Conservation (phyloP, 139 green algal genomes). For the Chlamydomonas schloesseri region DNA sequence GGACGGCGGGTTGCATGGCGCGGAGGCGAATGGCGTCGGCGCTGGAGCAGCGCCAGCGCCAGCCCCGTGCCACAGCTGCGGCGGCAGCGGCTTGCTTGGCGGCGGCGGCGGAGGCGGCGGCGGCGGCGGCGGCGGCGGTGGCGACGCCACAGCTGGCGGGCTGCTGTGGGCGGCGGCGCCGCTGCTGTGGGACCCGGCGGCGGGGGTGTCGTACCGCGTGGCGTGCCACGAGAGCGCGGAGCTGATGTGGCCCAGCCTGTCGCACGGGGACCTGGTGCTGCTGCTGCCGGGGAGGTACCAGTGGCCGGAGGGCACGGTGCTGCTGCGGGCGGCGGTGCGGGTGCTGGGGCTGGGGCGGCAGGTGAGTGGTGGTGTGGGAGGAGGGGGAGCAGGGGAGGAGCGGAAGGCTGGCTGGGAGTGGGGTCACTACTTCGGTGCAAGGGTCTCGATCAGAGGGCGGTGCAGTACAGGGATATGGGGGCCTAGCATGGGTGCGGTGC, state of each 20-base stretch:
- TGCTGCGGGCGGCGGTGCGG: conserved; percentile 22
- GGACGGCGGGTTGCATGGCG: no score
- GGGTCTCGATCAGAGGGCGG: no score
- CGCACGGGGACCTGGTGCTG: conserved; percentile 47
- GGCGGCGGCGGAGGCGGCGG: not conserved
- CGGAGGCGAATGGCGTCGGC: no score
- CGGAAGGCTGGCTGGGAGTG: no score
- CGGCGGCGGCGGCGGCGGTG: no score
- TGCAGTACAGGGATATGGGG: no score
- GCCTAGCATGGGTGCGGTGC: no score
- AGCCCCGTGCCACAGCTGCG: not conserved
- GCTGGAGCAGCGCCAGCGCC: no score
- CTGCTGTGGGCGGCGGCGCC: conserved; percentile 8
- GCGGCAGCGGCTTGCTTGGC: not conserved
- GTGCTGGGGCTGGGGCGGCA: conserved; percentile 1
- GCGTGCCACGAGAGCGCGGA: not conserved
- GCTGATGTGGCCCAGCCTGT: conserved; percentile 33
- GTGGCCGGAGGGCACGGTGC: conserved; percentile 34
- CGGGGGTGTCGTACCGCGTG: not conserved
- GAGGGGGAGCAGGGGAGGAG: not conserved
- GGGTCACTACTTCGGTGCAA: no score
- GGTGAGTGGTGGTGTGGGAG: not conserved
- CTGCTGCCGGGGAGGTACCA: conserved; percentile 54
- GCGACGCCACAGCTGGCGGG: no score
- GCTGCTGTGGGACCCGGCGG: conserved; percentile 2